phyloP scores from a whole-genome alignment of 1,284 basidiomycete species.

The Ceratobasidium sp. region DNA sequence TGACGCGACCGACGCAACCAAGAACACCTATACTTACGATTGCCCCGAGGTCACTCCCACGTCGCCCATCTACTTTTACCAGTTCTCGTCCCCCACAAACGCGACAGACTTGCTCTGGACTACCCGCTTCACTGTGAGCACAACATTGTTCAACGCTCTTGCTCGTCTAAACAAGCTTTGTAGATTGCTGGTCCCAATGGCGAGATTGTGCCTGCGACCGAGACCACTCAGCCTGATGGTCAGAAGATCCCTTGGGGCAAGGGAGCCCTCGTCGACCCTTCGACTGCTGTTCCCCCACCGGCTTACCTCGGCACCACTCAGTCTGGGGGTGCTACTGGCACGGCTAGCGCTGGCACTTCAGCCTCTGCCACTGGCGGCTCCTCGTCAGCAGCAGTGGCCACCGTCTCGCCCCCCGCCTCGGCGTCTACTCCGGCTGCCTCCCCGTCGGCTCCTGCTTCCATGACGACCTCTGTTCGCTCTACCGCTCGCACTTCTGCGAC shows the following conservation, averaged over 20 bases:
- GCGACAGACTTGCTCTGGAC: slow-evolving; percentile 48
- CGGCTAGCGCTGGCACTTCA: slow-evolving; percentile 11
- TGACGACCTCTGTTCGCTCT: not conserved
- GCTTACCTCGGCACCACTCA: slow-evolving; percentile 14
- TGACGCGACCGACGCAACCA: slow-evolving; percentile 47
- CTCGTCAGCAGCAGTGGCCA: not conserved
- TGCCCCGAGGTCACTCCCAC: slow-evolving; percentile 48
- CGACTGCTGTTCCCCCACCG: slow-evolving; percentile 27
- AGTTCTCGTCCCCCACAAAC: slow-evolving; percentile 45
- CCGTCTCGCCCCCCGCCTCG: slow-evolving; percentile 9
- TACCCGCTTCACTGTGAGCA: slow-evolving; percentile 48
- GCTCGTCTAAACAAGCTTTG: not conserved
- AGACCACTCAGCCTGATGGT: slow-evolving; percentile 46
- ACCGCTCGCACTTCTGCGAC: not conserved
- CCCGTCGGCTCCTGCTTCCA: slow-evolving; percentile 1
- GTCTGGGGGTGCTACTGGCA: slow-evolving; percentile 13
- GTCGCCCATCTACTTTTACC: slow-evolving; percentile 50
- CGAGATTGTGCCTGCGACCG: slow-evolving; percentile 24
- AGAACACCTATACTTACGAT: slow-evolving; percentile 42
- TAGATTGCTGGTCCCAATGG: slow-evolving; percentile 47
- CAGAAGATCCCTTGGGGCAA: slow-evolving; percentile 46
- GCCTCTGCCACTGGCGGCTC: slow-evolving; percentile 10
- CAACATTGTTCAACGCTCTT: not conserved
- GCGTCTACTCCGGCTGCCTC: not conserved
- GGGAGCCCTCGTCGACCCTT: slow-evolving; percentile 45